Conservation (phyloP, 1,139 yeast species). For the Debaryomycetaceae sp. region DNA sequence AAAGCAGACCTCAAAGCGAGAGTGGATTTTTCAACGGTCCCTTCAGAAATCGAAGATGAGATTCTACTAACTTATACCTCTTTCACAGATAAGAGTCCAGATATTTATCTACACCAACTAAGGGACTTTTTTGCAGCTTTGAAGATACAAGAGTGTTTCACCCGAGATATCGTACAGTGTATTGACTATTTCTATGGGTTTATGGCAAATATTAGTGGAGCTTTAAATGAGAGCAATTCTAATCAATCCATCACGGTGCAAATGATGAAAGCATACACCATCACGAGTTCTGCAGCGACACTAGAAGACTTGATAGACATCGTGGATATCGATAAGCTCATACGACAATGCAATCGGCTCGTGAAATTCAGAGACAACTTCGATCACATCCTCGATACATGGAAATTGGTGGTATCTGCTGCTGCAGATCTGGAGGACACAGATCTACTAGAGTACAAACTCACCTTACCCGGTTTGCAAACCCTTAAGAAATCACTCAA, state of each 20-base stretch:
- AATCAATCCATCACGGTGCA: constrained; percentile 25
- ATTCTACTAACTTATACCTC: constrained; percentile 27
- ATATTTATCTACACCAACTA: constrained; percentile 27
- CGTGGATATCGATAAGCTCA: constrained; percentile 40
- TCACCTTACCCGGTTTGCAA: constrained; percentile 32
- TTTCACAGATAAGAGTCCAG: constrained; percentile 23
- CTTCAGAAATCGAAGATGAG: constrained; percentile 29
- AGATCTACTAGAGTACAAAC: constrained; percentile 12
- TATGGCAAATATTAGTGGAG: constrained; percentile 10
- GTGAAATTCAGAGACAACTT: constrained; percentile 33
- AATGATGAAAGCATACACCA: constrained; percentile 29
- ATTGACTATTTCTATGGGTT: constrained; percentile 34
- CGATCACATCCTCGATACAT: constrained; percentile 26
- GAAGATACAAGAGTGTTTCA: constrained; percentile 31
- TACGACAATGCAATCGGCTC: constrained; percentile 23
- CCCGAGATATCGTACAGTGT: constrained; percentile 28
- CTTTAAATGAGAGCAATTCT: constrained; percentile 10
- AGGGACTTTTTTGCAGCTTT: constrained; percentile 22
- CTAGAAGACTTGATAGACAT: constrained; percentile 31
- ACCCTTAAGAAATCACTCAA: constrained; percentile 26
- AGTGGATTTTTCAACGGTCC: constrained; percentile 13
- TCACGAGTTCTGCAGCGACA: constrained; percentile 17
- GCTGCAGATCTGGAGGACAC: constrained; percentile 8
- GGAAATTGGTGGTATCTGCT: constrained; percentile 33
- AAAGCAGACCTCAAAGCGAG: neutral